Percentiles rank a stretch among this genome's conserved stretches.
Conservation (phyloP, 345 rosid species). For the Microcos paniculata region DNA sequence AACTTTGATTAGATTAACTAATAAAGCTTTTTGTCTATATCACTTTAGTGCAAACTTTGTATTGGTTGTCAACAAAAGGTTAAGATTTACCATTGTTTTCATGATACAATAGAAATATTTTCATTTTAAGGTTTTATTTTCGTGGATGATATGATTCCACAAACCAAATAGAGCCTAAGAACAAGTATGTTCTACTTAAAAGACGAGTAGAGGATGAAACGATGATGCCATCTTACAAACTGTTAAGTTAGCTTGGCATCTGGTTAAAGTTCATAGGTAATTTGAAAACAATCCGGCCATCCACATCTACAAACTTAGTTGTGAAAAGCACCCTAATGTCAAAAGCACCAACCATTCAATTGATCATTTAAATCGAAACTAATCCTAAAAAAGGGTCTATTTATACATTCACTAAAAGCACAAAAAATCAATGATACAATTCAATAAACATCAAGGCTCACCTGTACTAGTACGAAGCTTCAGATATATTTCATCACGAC, state of each 20-base stretch:
- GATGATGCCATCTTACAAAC: background rate
- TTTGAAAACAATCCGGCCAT: background rate
- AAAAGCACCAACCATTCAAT: background rate
- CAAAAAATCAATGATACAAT: background rate
- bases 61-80: background rate
- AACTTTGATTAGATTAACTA: background rate
- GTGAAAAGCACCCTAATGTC: background rate
- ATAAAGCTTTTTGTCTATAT: background rate
- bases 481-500: constrained; percentile 85
- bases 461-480: constrained; percentile 96
- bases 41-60: background rate
- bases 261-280: background rate
- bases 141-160: background rate
- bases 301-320: background rate
- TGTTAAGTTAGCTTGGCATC: background rate
- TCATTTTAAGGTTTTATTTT: background rate
- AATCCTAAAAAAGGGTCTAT: background rate
- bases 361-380: background rate
- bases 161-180: background rate
- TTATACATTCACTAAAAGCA: background rate
- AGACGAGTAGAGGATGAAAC: background rate
- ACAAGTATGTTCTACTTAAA: background rate
- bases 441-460: constrained; percentile 14
- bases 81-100: background rate
- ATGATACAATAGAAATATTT: background rate